Evolutionary conservation across 306 rosid species (phyloP).

Genomic region (Echinosophora koreensis): DNA sequence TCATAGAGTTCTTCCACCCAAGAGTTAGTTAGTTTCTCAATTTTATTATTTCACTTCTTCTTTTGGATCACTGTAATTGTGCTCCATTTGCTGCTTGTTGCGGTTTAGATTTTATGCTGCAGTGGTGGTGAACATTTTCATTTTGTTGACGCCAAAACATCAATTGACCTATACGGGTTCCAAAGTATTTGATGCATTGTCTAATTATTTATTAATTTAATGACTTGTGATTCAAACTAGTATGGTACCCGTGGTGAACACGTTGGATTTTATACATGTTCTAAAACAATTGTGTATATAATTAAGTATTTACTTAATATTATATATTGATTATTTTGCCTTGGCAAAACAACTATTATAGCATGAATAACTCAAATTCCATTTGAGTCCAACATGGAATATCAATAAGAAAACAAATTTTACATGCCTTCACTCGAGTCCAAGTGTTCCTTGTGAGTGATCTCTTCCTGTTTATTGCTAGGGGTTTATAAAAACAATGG

Average conservation of each 20-base stretch:
- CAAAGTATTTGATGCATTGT: no score
- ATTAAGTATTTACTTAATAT: no score
- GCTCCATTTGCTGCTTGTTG: conserved; percentile 32
- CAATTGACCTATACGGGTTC: neutral
- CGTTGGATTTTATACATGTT: no score
- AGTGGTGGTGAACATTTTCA: neutral
- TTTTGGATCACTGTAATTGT: conserved; percentile 4
- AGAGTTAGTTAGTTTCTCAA: conserved; percentile 62
- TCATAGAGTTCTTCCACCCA: conserved; percentile 78
- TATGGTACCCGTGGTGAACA: no score
- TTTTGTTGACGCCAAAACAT: neutral
- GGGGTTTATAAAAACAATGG: conserved; percentile 95
- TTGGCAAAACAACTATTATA: no score
- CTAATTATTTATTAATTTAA: neutral
- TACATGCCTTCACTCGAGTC: no score
- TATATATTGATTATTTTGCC: no score
- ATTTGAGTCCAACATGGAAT: no score
- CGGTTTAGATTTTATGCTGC: neutral
- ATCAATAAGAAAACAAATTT: no score
- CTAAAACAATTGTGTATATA: no score
- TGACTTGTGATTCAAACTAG: neutral
- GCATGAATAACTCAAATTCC: no score
- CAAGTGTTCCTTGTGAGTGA: neutral
- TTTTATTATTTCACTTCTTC: neutral
- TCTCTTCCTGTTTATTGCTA: conserved; percentile 36